phyloP scores from a whole-genome alignment of 2,329 filamentous ascomycete genomes.

The Fusarium liriodendri region DNA sequence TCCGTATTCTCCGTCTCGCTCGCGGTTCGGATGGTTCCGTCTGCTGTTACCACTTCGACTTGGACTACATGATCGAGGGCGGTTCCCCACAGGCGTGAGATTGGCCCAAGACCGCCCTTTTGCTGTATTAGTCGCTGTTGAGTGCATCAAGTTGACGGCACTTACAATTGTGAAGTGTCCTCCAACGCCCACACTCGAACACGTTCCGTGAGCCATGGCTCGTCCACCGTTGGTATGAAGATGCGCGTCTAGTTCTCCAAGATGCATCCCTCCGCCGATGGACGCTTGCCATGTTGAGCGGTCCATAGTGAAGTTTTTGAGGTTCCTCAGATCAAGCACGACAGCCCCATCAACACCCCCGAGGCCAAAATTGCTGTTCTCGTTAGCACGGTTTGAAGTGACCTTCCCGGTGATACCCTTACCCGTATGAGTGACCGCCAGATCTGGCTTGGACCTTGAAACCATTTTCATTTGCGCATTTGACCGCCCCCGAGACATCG shows the following conservation, averaged over 20 bases:
- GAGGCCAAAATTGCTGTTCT: conserved; percentile 54
- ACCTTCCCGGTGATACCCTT: conserved; percentile 20
- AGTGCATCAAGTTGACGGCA: neutral
- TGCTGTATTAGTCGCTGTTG: neutral
- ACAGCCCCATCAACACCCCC: conserved; percentile 64
- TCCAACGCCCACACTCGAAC: conserved; percentile 68
- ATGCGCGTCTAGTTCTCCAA: conserved; percentile 62
- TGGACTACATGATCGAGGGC: conserved; percentile 64
- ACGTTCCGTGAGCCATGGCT: conserved; percentile 70
- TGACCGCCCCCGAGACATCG: conserved; percentile 67
- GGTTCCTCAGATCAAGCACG: conserved; percentile 65
- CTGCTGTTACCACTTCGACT: conserved; percentile 63
- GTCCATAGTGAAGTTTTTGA: conserved; percentile 66
- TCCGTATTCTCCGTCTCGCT: conserved; percentile 61
- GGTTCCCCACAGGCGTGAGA: conserved; percentile 69
- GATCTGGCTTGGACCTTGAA: conserved; percentile 71
- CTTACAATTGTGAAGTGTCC: conserved; percentile 68
- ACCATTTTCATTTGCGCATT: conserved; percentile 62
- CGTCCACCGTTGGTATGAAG: conserved; percentile 64
- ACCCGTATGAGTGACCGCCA: conserved; percentile 74
- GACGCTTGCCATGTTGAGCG: conserved; percentile 63
- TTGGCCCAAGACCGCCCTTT: conserved; percentile 68
- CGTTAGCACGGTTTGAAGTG: neutral
- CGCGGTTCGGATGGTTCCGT: conserved; percentile 62
- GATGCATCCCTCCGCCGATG: conserved; percentile 64